Evolutionary conservation across 1,284 basidiomycete species (phyloP), one percentile per base, ranked within the genome.

Genomic region (Paramarasmius palmivorus): DNA sequence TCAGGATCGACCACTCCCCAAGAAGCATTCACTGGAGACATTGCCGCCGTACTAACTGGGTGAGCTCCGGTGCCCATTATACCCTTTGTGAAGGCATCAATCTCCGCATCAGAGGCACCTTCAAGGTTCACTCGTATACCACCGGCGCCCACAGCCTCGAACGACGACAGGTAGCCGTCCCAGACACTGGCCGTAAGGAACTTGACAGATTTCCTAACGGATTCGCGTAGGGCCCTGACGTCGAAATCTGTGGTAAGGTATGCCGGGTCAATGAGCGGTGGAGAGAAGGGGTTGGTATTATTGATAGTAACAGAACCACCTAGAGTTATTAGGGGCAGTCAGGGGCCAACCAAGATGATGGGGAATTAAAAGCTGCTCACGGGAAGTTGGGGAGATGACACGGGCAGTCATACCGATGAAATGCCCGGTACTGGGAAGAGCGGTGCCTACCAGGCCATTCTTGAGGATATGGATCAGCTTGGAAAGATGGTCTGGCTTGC

Each of bases 1-100:
- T 77, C 73, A 7, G 79, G 70, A 64, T 80, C 77, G 34, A 86
- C 78, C 19, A 84, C 82, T 10, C 68, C 69, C 17, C 54, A 61
- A 10, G 25, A 26, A 7, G 61, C 61, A 9, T 58, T 53, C 9
- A 10, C 50, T 0, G 57, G 25, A 38, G 61, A 57, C 69, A 73
- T 71, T 1, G 55, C 57, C 3, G 63, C 64, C 3, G 68, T 70
- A 2, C 67, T 61, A n/a, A 65, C 63, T 7, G 62, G 61, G 53
- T 73, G 71, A 15, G 55, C 57, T 9, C 65, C 57, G 2, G 59
- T 61, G 4, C 32, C 47, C 1, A 59, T 55, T 29, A 51, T 53
- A 32, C 44, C 54, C 19, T 63, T 55, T 14, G 65, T 61, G 37
- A 62, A 65, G 9, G 49, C 45, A 17, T 67, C 62, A 3, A 70